Evolutionary conservation across 2,329 filamentous ascomycete genomes (phyloP), one percentile per base, ranked within the genome.

Genomic region (Ilyonectria destructans): DNA sequence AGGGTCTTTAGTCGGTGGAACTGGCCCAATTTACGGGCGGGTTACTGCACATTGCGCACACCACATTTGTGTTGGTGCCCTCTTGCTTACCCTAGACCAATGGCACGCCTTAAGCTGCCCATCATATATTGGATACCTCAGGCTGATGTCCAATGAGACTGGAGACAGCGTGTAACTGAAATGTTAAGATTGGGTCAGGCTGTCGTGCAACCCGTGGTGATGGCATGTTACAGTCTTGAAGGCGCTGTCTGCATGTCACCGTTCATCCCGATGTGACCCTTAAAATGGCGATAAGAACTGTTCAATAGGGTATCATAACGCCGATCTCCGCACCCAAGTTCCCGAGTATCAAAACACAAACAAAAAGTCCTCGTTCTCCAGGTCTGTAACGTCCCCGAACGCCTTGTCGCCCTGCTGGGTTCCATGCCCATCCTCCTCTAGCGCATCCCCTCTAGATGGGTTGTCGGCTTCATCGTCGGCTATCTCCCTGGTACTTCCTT

Each of bases 281-380:
- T 8, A 43, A 17, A 43, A 43, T 43, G n/a, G 5, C 2, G 5
- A 6, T n/a, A 43, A n/a, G 15, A 43, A 7, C n/a, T 43, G 40
- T 33, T 55, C 9, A 46, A 45, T 23, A 29, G 54, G 60, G 59
- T 57, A 67, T 64, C 43, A 51, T 43, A 29, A 46, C 52, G n/a
- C 58, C 52, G 29, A 26, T 19, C 45, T 45, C n/a, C 17, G n/a
- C 43, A 13, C 43, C 31, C 13, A 35, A 15, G n/a, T 40, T 31
- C 29, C 23, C 12, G 10, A 45, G 46, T 12, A 55, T 77, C 62
- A 81, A 65, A 78, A 89, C 3, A 91, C 84, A 77, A 88, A 91
- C 7, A 91, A 83, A 73, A 91, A 91, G 68, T 91, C 89, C 73
- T 91, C 89, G 69, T 91, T 91, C 78, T 87, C 81, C 72, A 88